These are phyloP conservation scores for Phyllosticta paracitricarpa DNA, from an alignment of 2,329 filamentous ascomycete genomes.

Conservation along the genomic window DNA sequence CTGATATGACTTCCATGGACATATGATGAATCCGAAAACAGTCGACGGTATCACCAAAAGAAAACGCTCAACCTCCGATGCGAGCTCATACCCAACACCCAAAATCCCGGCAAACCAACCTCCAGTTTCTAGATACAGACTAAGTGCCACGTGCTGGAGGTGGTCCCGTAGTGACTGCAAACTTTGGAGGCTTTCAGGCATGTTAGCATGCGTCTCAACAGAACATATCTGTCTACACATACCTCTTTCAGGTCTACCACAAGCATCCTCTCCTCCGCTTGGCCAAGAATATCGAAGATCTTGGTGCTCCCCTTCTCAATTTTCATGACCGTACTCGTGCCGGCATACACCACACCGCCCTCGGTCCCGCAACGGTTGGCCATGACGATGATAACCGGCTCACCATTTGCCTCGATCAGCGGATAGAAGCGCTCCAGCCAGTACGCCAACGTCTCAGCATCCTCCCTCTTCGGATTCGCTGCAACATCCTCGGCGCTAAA, in stretches of 20 bases:
- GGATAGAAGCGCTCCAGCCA: conserved; percentile 66
- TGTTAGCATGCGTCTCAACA: background rate
- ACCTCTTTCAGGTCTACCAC: conserved; percentile 53
- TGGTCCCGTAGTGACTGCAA: conserved; percentile 9
- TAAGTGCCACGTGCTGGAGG: background rate
- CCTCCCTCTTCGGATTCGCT: conserved; percentile 46
- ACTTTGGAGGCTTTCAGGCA: conserved; percentile 13
- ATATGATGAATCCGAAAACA: background rate
- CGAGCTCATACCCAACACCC: background rate
- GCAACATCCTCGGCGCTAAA: conserved; percentile 38
- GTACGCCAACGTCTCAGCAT: conserved; percentile 64
- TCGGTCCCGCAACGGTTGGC: conserved; percentile 63
- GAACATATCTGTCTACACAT: conserved; percentile 9
- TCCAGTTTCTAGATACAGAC: background rate
- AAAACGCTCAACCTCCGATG: background rate
- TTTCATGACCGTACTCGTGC: conserved; percentile 61
- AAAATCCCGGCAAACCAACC: background rate
- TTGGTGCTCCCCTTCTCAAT: conserved; percentile 55
- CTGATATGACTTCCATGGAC: background rate
- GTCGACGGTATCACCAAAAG: background rate
- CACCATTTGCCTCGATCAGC: conserved; percentile 22
- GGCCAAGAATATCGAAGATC: conserved; percentile 60
- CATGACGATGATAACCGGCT: conserved; percentile 58
- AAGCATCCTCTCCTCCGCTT: conserved; percentile 58
- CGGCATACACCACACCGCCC: conserved; percentile 57